These are phyloP conservation scores for Trichosanthes cucumerina DNA, from an alignment of 306 rosid species.

Conservation along the genomic window DNA sequence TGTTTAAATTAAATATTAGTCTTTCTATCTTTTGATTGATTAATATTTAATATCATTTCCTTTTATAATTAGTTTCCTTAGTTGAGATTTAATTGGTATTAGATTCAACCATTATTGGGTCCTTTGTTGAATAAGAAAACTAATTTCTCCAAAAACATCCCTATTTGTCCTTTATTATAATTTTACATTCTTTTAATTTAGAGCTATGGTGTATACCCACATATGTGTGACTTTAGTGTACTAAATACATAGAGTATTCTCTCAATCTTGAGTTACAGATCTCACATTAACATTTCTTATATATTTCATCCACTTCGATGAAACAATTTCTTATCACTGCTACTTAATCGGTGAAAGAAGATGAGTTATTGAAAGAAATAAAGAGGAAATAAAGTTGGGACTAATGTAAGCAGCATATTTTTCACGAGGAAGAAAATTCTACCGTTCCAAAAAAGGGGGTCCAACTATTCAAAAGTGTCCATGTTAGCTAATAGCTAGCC, in stretches of 20 bases:
- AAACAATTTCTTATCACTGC: background rate
- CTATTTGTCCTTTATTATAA: background rate
- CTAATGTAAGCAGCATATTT: background rate
- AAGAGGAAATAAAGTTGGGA: background rate
- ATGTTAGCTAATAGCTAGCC: background rate
- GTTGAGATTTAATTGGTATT: background rate
- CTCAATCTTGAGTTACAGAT: background rate
- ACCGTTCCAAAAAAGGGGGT: background rate
- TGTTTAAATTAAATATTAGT: background rate
- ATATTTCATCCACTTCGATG: background rate
- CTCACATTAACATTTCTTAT: background rate
- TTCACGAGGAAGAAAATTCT: background rate
- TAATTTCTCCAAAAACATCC: background rate
- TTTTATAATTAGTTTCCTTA: background rate
- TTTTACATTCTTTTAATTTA: no score
- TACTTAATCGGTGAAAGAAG: background rate
- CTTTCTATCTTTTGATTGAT: background rate
- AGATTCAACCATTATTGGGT: background rate
- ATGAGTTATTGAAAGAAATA: background rate
- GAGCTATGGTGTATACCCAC: no score
- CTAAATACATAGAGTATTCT: no score
- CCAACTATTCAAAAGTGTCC: constrained; percentile 2
- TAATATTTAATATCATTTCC: background rate
- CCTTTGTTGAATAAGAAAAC: background rate
- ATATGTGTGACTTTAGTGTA: no score